These are phyloP conservation scores for Persicaria tinctoria DNA, from an alignment of 148 eudicot genomes.

Conservation along the genomic window DNA sequence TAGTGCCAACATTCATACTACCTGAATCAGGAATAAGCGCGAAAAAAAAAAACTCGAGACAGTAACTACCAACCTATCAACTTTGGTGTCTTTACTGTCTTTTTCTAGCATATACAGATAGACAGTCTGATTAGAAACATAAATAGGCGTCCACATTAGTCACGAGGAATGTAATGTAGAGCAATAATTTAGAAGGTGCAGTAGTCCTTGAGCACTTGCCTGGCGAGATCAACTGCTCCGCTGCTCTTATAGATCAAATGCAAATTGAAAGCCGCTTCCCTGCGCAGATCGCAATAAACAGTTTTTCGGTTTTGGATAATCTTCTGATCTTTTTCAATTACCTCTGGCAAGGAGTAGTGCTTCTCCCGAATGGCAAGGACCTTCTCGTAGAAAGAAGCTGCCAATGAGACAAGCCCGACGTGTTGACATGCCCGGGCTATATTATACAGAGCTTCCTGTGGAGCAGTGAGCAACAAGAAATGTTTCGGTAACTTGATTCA, in stretches of 20 bases:
- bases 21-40: too few relatives aligned
- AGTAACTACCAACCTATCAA: too few relatives aligned
- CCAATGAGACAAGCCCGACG: constrained; percentile 67
- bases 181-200: constrained; percentile 18
- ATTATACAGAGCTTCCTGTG: constrained; percentile 75
- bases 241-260: constrained; percentile 78
- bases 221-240: constrained; percentile 76
- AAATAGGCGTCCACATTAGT: too few relatives aligned
- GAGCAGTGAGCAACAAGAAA: not conserved
- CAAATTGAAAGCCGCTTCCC: constrained; percentile 89
- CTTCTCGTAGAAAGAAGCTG: constrained; percentile 71
- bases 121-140: too few relatives aligned
- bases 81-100: too few relatives aligned
- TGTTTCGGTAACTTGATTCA: not conserved
- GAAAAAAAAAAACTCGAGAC: too few relatives aligned
- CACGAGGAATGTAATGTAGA: too few relatives aligned
- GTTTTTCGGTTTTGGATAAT: constrained; percentile 21
- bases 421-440: constrained; percentile 81
- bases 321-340: constrained; percentile 32
- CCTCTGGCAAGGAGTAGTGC: constrained; percentile 60
- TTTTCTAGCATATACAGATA: too few relatives aligned
- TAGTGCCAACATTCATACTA: too few relatives aligned
- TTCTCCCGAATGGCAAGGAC: constrained; percentile 47
- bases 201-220: constrained; percentile 70
- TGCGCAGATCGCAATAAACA: constrained; percentile 70